Conservation (phyloP, 1,139 yeast genomes). For the Geotrichum aggregatum region DNA sequence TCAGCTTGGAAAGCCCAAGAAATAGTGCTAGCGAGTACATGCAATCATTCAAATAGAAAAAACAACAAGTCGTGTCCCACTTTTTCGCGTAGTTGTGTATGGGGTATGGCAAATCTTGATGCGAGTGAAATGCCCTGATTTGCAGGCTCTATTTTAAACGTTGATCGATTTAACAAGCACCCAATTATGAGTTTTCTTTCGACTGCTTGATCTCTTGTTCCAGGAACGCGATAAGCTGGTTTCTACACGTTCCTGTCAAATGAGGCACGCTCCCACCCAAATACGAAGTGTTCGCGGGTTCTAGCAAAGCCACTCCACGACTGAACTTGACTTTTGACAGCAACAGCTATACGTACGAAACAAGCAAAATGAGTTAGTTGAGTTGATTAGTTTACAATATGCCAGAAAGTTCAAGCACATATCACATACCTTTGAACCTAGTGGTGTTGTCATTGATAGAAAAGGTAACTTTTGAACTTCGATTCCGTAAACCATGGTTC, state of each 20-base stretch:
- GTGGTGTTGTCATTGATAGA: slow-evolving; percentile 22
- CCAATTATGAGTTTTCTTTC: neutral
- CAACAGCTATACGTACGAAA: slow-evolving; percentile 4
- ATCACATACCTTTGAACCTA: slow-evolving; percentile 24
- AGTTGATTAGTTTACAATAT: neutral
- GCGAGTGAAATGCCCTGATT: neutral
- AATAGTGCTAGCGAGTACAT: slow-evolving; percentile 1
- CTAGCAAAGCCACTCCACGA: slow-evolving; percentile 18
- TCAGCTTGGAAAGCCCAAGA: slow-evolving; percentile 51
- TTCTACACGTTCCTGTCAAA: slow-evolving; percentile 1
- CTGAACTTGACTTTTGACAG: slow-evolving; percentile 13
- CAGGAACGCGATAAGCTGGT: slow-evolving; percentile 9
- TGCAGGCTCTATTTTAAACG: no score
- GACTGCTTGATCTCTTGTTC: slow-evolving; percentile 9
- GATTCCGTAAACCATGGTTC: slow-evolving; percentile 30
- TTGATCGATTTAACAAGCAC: neutral
- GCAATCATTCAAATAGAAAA: neutral
- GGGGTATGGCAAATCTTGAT: neutral
- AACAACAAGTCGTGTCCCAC: neutral
- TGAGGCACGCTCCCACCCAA: slow-evolving; percentile 17
- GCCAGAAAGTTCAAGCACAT: neutral
- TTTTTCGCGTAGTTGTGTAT: no score
- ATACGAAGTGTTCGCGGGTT: slow-evolving; percentile 10
- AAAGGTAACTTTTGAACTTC: slow-evolving; percentile 26
- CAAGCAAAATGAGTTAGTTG: neutral